Conservation (phyloP, 352 stramenopile species). For the Globisporangium abappressorium region DNA sequence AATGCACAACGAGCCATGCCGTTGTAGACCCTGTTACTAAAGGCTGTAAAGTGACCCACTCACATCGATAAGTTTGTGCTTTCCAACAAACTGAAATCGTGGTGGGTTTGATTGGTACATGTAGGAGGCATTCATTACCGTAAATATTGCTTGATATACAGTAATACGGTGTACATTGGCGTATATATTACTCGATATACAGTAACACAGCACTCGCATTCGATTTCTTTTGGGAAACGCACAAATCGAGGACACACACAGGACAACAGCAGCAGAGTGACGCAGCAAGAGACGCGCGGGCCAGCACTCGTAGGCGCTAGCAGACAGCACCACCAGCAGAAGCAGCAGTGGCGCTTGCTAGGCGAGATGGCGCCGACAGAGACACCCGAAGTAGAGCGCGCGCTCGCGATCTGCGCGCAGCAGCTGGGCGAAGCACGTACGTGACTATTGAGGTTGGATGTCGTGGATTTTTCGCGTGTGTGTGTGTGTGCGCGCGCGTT, state of each 20-base stretch:
- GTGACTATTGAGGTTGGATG: slow-evolving; percentile 1
- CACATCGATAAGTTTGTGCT: too few relatives aligned
- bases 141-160: too few relatives aligned
- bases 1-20: too few relatives aligned
- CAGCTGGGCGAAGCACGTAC: slow-evolving; percentile 14
- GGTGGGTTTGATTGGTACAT: too few relatives aligned
- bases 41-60: too few relatives aligned
- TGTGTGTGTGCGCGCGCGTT: neutral
- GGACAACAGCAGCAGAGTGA: neutral
- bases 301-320: neutral
- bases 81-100: too few relatives aligned
- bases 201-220: neutral
- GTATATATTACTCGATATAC: neutral
- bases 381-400: slow-evolving; percentile 1
- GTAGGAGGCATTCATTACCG: too few relatives aligned
- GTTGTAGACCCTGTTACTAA: too few relatives aligned
- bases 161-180: too few relatives aligned
- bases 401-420: slow-evolving; percentile 3
- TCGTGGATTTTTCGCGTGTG: neutral
- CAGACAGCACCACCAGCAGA: neutral
- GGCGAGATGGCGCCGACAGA: neutral
- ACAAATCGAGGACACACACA: neutral
- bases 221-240: neutral
- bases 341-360: neutral
- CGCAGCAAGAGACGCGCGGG: too few relatives aligned